Evolutionary conservation across 345 rosid species (phyloP), one percentile per base, ranked within the genome.

Genomic region (Gossypium mustelinum): DNA sequence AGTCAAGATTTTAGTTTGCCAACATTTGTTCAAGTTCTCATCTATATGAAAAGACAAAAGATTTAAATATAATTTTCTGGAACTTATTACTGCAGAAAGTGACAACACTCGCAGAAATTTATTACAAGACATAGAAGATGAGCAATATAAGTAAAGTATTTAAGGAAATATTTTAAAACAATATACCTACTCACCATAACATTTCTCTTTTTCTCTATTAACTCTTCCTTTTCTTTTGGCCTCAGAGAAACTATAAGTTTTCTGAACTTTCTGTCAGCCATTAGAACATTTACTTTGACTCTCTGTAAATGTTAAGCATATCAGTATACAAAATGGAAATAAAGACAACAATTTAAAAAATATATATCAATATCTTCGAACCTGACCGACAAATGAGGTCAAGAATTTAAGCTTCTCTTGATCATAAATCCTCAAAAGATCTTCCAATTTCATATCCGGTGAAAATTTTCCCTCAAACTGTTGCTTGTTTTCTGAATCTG

Each of bases 361-460:
- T 10, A 29, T 69, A 75, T 20, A 47, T 43, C 54, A 20, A 73
- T 29, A 29, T 61, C 73, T 72, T 73, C 89, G 75, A 79, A 95
- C 99, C 96, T 95, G 98, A 76, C 93, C 92, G 81, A 95, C 89
- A 85, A 81, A 91, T 27, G 96, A 91, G 58, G 94, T 85, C 80
- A 95, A 73, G 80, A 92, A 95, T 81, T 85, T 93, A 79, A 87
- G 88, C 75, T 95, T 95, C 76, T 91, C 97, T 80, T 82, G 86
- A 77, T 95, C 93, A 75, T 95, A 95, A 18, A 92, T 83, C 77
- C 73, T 82, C 55, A 89, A 89, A 82, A 95, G 96, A 87, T 93
- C 94, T 82, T 86, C 92, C 85, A 93, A 83, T 77, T 87, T 89
- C 94, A 87, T 88, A 80, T 93, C 90, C 29, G 88, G 79, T 44